A percentile compares a stretch with the other conserved stretches of the same genome.
Conservation (phyloP, 2,329 filamentous ascomycete species). For the Diaporthe citriasiana region DNA sequence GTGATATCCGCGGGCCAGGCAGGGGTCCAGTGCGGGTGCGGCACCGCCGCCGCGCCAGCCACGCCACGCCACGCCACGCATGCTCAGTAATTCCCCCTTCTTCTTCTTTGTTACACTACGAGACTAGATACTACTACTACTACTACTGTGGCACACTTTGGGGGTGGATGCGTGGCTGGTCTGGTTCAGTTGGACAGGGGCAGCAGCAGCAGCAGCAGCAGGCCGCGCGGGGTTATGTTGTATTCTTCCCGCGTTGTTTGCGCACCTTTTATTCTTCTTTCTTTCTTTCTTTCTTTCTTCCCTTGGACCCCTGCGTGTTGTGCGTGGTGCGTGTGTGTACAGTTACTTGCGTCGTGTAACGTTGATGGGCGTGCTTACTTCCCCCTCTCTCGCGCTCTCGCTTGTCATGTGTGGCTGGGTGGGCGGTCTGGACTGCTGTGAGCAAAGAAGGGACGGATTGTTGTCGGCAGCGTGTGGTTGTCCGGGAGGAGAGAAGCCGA, state of each 20-base stretch:
- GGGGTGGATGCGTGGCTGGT: neutral
- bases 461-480: neutral
- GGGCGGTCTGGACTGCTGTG: too few species aligned
- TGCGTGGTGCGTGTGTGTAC: neutral
- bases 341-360: conserved; percentile 20
- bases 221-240: neutral
- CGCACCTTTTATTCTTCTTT: neutral
- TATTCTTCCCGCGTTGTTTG: neutral
- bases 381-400: too few species aligned
- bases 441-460: too few species aligned
- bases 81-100: too few species aligned
- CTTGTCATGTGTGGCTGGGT: neutral
- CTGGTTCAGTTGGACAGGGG: neutral
- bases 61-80: too few species aligned
- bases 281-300: too few species aligned
- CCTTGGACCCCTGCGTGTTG: neutral
- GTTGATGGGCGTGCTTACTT: neutral
- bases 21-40: too few species aligned
- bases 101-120: too few species aligned
- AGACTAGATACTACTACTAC: too few species aligned
- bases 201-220: neutral
- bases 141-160: too few species aligned
- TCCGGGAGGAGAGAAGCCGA: neutral
- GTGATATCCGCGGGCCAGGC: conserved; percentile 20
- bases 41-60: neutral